phyloP scores from a whole-genome alignment of 2,329 filamentous ascomycete species.

The Lasiodiplodia theobromae region DNA sequence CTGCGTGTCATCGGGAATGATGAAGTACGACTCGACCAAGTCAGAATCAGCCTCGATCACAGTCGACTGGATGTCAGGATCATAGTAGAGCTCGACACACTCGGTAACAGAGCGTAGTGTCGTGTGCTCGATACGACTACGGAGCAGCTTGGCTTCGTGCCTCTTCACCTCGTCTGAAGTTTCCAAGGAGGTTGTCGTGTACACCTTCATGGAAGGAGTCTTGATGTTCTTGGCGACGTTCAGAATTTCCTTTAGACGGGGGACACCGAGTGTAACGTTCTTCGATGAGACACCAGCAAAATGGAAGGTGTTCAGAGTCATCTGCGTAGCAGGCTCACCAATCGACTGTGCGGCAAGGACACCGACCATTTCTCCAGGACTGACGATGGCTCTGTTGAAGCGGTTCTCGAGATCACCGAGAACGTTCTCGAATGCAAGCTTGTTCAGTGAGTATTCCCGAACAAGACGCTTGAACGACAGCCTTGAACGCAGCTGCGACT shows the following conservation, averaged over 20 bases:
- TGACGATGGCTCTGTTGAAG: constrained; percentile 85
- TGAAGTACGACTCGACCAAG: constrained; percentile 96
- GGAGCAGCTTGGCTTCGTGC: constrained; percentile 77
- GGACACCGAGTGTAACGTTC: constrained; percentile 99
- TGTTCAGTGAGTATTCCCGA: constrained; percentile 83
- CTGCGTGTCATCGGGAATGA: constrained; percentile 85
- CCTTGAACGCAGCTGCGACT: constrained; percentile 86
- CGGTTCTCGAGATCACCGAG: constrained; percentile 88
- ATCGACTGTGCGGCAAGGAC: constrained; percentile 98
- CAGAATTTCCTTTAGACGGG: constrained; percentile 98
- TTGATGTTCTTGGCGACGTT: constrained; percentile 99
- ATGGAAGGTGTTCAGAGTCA: constrained; percentile 99
- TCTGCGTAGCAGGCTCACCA: constrained; percentile 97
- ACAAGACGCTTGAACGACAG: constrained; percentile 94
- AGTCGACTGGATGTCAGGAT: constrained; percentile 86
- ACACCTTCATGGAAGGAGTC: constrained; percentile 93
- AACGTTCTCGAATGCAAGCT: constrained; percentile 90
- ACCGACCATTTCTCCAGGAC: constrained; percentile 97
- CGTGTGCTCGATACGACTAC: constrained; percentile 92
- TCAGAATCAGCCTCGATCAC: constrained; percentile 87
- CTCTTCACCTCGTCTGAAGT: constrained; percentile 75
- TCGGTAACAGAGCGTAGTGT: constrained; percentile 90
- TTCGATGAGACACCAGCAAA: constrained; percentile 99
- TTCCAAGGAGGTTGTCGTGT: constrained; percentile 2
- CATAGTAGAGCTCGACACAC: constrained; percentile 95